These are phyloP conservation scores for Trichosporon asahii DNA, from an alignment of 1,284 basidiomycete species.

Conservation along the genomic window DNA sequence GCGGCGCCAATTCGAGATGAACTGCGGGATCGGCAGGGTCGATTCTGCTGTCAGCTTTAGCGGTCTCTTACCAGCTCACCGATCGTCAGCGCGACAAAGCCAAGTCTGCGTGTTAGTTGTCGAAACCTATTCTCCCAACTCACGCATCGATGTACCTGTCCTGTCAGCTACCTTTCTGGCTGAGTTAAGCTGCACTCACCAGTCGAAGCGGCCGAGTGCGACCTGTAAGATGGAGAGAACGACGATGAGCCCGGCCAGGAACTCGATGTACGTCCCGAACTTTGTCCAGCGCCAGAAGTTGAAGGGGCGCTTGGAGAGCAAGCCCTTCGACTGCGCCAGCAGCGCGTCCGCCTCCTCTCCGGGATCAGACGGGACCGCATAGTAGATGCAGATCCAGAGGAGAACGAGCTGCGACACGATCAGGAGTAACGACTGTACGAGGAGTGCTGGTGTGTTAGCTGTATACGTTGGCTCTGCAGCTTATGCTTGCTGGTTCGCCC, in stretches of 20 bases:
- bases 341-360: slow-evolving; percentile 10
- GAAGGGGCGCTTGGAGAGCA: slow-evolving; percentile 33
- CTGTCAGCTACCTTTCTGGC: slow-evolving; percentile 7
- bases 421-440: slow-evolving; percentile 54
- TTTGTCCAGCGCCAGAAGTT: slow-evolving; percentile 55
- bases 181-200: slow-evolving; percentile 28
- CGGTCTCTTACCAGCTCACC: slow-evolving; percentile 27
- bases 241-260: slow-evolving; percentile 52
- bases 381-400: slow-evolving; percentile 55
- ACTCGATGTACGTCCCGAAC: slow-evolving; percentile 54
- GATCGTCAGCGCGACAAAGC: slow-evolving; percentile 55
- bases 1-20: slow-evolving; percentile 53
- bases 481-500: neutral
- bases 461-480: neutral
- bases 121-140: slow-evolving; percentile 7
- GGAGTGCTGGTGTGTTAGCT: slow-evolving; percentile 43
- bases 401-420: slow-evolving; percentile 55
- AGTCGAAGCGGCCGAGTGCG: slow-evolving; percentile 43
- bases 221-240: slow-evolving; percentile 47
- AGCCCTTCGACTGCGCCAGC: neutral
- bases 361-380: slow-evolving; percentile 24
- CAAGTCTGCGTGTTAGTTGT: slow-evolving; percentile 45
- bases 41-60: slow-evolving; percentile 43
- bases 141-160: slow-evolving; percentile 47
- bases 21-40: slow-evolving; percentile 57